Evolutionary conservation across 225 moss, liverwort and hornwort genomes (phyloP), one percentile per base, ranked within the genome.

Genomic region (Lunularia cruciata): DNA sequence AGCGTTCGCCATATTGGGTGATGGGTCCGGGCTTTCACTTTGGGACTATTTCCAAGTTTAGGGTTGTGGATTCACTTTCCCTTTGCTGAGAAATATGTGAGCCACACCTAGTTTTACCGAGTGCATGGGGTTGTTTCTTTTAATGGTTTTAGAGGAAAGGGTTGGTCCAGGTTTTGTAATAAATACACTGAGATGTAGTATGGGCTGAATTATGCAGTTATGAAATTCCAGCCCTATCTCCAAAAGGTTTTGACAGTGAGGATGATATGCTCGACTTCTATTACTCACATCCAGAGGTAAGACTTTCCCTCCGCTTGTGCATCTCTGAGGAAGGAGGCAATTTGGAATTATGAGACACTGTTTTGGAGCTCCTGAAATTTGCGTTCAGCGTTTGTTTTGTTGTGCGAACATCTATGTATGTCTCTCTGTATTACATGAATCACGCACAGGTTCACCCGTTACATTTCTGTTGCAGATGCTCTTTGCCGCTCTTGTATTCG

Each of bases 401-500:
- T 43, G 43, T 7, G 43, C n/a, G n/a, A n/a, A n/a, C n/a, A n/a
- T n/a, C n/a, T n/a, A n/a, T n/a, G n/a, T n/a, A n/a, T n/a, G n/a
- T n/a, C n/a, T n/a, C n/a, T n/a, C n/a, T n/a, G n/a, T n/a, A n/a
- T n/a, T n/a, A n/a, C n/a, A n/a, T n/a, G n/a, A n/a, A n/a, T n/a
- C n/a, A n/a, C n/a, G n/a, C n/a, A n/a, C 4, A 40, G 61, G 13
- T 9, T 38, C 30, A 16, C 8, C 33, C 23, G 6, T 23, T 16
- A 13, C 34, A 13, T 26, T 65, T 22, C 54, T 57, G 62, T 73
- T 26, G 63, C 84, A 92, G 92, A 79, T 76, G 65, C 55, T 90
- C 45, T 92, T 89, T 68, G 92, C 92, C 37, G 92, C 86, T 62
- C 73, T 90, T 68, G 75, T 92, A 59, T 92, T 92, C 57, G 82